These are phyloP conservation scores for Lactarius tabidus DNA, from an alignment of 768 basidiomycete genomes.

Conservation along the genomic window DNA sequence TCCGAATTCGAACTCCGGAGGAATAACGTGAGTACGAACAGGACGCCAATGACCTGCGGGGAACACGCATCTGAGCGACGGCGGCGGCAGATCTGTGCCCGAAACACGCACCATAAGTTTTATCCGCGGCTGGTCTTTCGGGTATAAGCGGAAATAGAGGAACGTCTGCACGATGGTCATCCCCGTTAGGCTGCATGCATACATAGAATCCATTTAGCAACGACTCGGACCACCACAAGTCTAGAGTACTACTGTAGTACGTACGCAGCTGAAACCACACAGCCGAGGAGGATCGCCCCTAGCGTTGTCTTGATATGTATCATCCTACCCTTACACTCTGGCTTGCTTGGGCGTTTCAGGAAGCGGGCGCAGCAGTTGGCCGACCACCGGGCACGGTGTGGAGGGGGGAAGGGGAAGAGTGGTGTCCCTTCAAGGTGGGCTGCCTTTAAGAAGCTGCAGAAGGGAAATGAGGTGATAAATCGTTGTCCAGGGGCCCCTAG, in stretches of 20 bases:
- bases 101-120: slow-evolving; percentile 2
- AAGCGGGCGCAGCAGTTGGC: neutral
- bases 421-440: neutral
- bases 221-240: neutral
- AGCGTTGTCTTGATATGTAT: slow-evolving; percentile 8
- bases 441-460: neutral
- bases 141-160: slow-evolving; percentile 17
- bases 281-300: slow-evolving; percentile 15
- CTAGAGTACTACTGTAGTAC: neutral
- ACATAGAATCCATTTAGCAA: too few species aligned
- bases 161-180: slow-evolving; percentile 15
- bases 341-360: neutral
- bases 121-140: slow-evolving; percentile 4
- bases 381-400: neutral
- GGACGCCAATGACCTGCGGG: neutral
- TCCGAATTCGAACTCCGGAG: neutral
- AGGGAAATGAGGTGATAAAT: neutral
- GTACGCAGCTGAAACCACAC: slow-evolving; percentile 7
- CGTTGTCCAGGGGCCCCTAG: neutral
- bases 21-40: neutral
- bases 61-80: neutral
- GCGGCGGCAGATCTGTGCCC: neutral
- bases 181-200: slow-evolving; percentile 10
- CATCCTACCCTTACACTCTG: neutral
- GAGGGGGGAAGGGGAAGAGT: neutral